Evolutionary conservation across 2,329 filamentous ascomycete species (phyloP).

Genomic region (Domatiomyces globalis): DNA sequence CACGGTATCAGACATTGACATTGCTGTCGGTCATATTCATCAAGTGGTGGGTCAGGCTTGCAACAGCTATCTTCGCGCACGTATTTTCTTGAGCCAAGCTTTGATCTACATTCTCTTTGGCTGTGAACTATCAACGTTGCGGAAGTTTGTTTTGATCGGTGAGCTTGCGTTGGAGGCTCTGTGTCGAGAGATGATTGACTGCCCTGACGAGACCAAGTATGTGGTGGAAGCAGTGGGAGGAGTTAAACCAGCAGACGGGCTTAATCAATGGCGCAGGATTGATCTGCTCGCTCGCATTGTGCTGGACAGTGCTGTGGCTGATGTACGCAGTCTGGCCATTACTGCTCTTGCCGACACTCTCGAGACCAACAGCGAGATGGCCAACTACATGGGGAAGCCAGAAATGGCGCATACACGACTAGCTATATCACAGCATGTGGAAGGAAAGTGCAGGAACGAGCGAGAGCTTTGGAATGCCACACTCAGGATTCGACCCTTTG

Average conservation of each 20-base stretch:
- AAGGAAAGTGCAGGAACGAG: not conserved
- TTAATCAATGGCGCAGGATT: not conserved
- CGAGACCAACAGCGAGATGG: not conserved
- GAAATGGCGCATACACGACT: not conserved
- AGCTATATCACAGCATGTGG: not conserved
- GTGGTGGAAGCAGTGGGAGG: not conserved
- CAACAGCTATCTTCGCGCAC: not conserved
- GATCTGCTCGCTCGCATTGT: not conserved
- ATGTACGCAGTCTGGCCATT: not conserved
- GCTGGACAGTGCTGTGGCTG: not conserved
- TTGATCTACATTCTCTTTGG: not conserved
- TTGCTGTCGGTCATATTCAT: not conserved
- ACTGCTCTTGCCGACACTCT: not conserved
- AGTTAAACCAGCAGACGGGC: not conserved
- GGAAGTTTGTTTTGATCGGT: not conserved
- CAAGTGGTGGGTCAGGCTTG: not conserved
- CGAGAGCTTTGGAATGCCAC: not conserved
- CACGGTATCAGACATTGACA: not conserved
- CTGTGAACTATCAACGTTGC: not conserved
- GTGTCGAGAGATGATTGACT: not conserved
- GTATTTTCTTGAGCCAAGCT: not conserved
- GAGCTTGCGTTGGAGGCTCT: not conserved
- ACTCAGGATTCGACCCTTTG: not conserved
- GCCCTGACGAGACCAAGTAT: not conserved
- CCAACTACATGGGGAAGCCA: not conserved